A percentile compares a stretch with the other conserved stretches of the same genome.
These are phyloP conservation scores for Austroboletus eburneus DNA, from an alignment of 768 basidiomycete genomes.

Conservation along the genomic window DNA sequence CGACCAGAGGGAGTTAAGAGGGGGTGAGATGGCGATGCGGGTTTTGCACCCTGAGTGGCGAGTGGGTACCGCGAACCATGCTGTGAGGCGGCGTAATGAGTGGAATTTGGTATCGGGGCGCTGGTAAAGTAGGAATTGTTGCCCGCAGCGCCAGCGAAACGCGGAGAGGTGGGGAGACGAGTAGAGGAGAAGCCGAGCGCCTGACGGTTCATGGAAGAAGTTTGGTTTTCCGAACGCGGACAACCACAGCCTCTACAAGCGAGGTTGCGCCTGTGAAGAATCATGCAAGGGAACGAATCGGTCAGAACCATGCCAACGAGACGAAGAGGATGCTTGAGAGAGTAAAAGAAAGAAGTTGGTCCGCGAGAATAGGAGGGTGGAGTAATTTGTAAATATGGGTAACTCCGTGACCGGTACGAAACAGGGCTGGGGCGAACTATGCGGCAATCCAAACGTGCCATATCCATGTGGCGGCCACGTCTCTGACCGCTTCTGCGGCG, in stretches of 20 bases:
- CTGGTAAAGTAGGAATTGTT: conserved; percentile 14
- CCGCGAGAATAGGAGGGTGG: conserved; percentile 26
- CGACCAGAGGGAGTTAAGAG: conserved; percentile 82
- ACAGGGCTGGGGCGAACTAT: conserved; percentile 3
- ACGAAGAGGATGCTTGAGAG: not conserved
- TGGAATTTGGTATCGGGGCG: conserved; percentile 23
- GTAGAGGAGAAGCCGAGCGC: conserved; percentile 19
- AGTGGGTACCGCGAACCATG: conserved; percentile 26
- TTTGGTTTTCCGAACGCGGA: conserved; percentile 42
- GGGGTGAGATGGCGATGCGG: conserved; percentile 50
- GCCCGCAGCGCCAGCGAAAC: conserved; percentile 18
- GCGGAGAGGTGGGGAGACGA: conserved; percentile 24
- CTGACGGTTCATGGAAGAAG: conserved; percentile 31
- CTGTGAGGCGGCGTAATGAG: conserved; percentile 27
- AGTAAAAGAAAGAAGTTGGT: conserved; percentile 6
- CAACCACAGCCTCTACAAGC: conserved; percentile 75
- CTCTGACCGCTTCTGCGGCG: conserved; percentile 1
- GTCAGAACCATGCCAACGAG: conserved; percentile 37
- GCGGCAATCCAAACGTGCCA: not conserved
- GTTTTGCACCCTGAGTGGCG: conserved; percentile 31
- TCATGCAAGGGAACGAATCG: conserved; percentile 45
- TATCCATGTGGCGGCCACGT: conserved; percentile 2
- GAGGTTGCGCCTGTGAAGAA: conserved; percentile 64
- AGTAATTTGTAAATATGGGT: conserved; percentile 23
- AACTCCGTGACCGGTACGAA: conserved; percentile 18